Percentiles rank a stretch among this genome's conserved stretches.
Conservation (phyloP, 2,329 filamentous ascomycete genomes). For the Hirsutella rhossiliensis region DNA sequence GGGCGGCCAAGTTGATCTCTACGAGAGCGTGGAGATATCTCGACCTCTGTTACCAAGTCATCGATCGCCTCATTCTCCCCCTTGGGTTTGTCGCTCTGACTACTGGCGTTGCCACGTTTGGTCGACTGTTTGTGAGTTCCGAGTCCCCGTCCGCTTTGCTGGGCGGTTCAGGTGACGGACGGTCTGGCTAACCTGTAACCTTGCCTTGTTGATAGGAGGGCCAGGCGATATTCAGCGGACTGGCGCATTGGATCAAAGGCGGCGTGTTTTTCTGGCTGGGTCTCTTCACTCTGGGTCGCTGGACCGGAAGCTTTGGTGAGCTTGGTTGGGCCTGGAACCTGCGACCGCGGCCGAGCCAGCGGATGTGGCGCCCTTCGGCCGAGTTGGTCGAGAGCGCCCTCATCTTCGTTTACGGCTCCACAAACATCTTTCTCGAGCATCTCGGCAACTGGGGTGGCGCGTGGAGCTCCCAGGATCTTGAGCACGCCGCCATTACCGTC, state of each 20-base stretch:
- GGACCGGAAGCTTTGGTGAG: constrained; percentile 81
- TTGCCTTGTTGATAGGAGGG: constrained; percentile 40
- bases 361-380: constrained; percentile 62
- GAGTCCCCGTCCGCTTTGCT: neutral
- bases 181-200: neutral
- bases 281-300: constrained; percentile 73
- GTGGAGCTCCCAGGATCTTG: constrained; percentile 72
- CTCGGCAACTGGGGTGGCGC: constrained; percentile 56
- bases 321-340: constrained; percentile 95
- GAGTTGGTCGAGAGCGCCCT: constrained; percentile 85
- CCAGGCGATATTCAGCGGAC: constrained; percentile 60
- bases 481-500: constrained; percentile 85
- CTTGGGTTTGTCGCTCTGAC: constrained; percentile 64
- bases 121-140: constrained; percentile 66
- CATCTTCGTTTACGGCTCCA: constrained; percentile 81
- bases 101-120: constrained; percentile 65
- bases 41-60: constrained; percentile 47
- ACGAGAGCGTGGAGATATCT: constrained; percentile 45
- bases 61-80: constrained; percentile 68
- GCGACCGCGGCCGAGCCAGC: constrained; percentile 45
- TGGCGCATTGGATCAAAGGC: constrained; percentile 91
- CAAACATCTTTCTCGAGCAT: constrained; percentile 89
- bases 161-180: neutral
- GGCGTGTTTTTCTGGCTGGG: constrained; percentile 94
- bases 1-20: constrained; percentile 42